A percentile compares a stretch with the other conserved stretches of the same genome.
These are phyloP conservation scores for Trichoderma oligosporum DNA, from an alignment of 2,329 filamentous ascomycete genomes.

Conservation along the genomic window DNA sequence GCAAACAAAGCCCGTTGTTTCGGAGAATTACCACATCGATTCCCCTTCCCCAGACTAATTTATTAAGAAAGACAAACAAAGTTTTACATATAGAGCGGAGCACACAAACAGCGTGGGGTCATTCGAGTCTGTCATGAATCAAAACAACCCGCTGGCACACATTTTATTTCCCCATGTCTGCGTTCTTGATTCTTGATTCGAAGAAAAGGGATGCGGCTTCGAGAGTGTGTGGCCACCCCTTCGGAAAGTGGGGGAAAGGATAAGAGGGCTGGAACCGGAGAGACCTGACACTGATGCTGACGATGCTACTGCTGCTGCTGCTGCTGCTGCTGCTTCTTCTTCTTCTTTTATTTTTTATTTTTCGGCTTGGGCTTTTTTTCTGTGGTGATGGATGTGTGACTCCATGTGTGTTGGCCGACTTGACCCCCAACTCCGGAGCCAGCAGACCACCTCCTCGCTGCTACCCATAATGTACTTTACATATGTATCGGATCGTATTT, in stretches of 20 bases:
- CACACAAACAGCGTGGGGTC: conserved; percentile 15
- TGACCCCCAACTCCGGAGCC: conserved; percentile 2
- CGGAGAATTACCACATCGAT: conserved; percentile 16
- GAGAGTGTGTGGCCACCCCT: neutral
- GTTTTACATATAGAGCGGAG: conserved; percentile 15
- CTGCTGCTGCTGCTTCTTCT: too few relatives aligned
- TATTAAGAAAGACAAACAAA: neutral
- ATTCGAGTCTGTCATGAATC: conserved; percentile 8
- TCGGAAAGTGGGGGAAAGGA: neutral
- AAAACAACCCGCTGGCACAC: neutral
- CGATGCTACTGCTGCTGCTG: too few relatives aligned
- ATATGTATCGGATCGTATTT: conserved; percentile 6
- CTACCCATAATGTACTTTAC: neutral
- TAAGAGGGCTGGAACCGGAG: neutral
- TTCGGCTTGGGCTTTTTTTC: conserved; percentile 6
- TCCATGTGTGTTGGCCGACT: neutral
- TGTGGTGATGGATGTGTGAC: conserved; percentile 2
- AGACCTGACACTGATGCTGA: neutral
- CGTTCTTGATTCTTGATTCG: neutral
- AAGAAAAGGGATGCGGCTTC: neutral
- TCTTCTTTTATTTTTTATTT: too few relatives aligned
- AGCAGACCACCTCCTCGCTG: conserved; percentile 7
- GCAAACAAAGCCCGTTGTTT: neutral
- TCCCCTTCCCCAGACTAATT: conserved; percentile 9
- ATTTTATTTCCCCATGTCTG: too few relatives aligned